Evolutionary conservation across 129 eudicot species (phyloP).

Genomic region (Rutidosis leptorrhynchoides): DNA sequence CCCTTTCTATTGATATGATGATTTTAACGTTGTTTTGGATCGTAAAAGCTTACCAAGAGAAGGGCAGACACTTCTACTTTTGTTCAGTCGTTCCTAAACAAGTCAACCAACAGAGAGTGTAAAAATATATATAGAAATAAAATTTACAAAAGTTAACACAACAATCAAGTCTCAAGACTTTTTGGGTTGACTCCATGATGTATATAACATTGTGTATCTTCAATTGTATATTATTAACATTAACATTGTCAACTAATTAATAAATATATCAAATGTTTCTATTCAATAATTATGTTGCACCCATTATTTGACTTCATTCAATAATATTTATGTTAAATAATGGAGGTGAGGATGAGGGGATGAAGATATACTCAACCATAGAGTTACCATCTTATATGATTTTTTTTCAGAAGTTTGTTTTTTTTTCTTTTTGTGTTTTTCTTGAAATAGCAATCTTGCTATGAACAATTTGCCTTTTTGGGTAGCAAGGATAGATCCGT

Average conservation of each 20-base stretch:
- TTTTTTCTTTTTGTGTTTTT: neutral
- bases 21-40: constrained; percentile 45
- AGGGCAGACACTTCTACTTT: constrained; percentile 37
- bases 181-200: constrained; percentile 21
- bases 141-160: constrained; percentile 13
- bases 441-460: constrained; percentile 11
- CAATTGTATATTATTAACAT: constrained; percentile 8
- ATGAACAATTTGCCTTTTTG: constrained; percentile 14
- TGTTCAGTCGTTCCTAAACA: constrained; percentile 40
- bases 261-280: constrained; percentile 4
- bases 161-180: constrained; percentile 28
- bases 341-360: neutral
- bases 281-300: neutral
- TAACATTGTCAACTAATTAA: constrained; percentile 12
- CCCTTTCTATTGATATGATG: constrained; percentile 48
- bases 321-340: neutral
- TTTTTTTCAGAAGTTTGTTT: neutral
- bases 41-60: constrained; percentile 49
- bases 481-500: constrained; percentile 27
- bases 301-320: neutral
- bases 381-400: neutral
- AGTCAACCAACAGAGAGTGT: constrained; percentile 20
- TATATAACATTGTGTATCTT: constrained; percentile 22
- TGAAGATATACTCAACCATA: constrained; percentile 9
- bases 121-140: constrained; percentile 14